Percentiles rank a stretch among this genome's conserved stretches.
phyloP scores from a whole-genome alignment of 306 rosid genomes.

The Abrus pulchellus region DNA sequence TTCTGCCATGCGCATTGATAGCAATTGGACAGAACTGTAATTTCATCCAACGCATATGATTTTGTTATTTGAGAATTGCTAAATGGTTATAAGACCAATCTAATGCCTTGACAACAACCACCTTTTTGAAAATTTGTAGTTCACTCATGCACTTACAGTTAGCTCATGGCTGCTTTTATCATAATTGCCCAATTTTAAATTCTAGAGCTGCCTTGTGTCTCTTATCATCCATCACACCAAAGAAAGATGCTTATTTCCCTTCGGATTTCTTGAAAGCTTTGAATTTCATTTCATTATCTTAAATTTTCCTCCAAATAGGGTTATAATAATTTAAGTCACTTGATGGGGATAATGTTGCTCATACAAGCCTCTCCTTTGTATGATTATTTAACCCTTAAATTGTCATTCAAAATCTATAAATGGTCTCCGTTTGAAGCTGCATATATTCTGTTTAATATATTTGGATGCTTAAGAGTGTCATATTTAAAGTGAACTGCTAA shows the following conservation, averaged over 20 bases:
- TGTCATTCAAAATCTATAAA: background rate
- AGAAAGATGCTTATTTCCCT: background rate
- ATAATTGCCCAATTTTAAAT: background rate
- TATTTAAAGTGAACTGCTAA: conserved; percentile 21
- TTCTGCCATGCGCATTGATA: background rate
- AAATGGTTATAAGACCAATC: background rate
- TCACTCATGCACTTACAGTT: background rate
- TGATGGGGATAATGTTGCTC: background rate
- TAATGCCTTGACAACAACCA: background rate
- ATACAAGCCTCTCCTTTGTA: conserved; percentile 7
- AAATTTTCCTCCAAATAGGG: background rate
- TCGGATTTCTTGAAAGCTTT: background rate
- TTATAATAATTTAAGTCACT: background rate
- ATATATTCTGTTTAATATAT: conserved; percentile 23
- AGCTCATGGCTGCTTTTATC: background rate
- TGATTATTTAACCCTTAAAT: background rate
- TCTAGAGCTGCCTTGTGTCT: background rate
- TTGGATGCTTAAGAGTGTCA: conserved; percentile 25
- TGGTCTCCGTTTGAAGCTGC: background rate
- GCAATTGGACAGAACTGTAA: background rate
- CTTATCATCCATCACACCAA: background rate
- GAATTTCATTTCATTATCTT: background rate
- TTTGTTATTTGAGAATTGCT: background rate
- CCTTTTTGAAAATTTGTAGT: background rate
- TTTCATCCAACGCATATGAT: background rate